Evolutionary conservation across 1,284 basidiomycete species (phyloP), one percentile per base, ranked within the genome.

Genomic region (Trichosporon sp.): DNA sequence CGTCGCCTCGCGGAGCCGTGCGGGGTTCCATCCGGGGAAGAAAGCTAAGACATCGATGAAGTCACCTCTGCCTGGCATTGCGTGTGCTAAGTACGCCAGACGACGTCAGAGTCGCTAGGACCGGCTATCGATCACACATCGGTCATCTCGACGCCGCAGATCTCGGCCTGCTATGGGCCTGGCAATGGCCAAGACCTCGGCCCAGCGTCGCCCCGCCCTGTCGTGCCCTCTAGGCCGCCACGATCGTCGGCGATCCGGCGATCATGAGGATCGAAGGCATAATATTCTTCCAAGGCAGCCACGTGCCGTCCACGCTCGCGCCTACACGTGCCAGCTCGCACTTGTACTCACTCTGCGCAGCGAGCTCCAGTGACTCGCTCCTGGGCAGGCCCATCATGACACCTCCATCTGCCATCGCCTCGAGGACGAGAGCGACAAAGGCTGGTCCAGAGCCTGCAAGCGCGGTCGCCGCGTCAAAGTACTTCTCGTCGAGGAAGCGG

Each of bases 321-420:
- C 54, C 4, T 16, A 23, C 40, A 44, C 40, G 40, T 44, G 40
- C n/a, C 40, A 37, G 23, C 23, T 19, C 27, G 52, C 23, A 27
- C 27, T 9, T 10, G 3, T 8, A 81, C 88, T 75, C 79, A 95
- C 94, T 95, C 81, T 99, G 96, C 58, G 95, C 89, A 54, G 96
- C 95, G 60, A 99, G 82, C 77, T 99, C 96, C 37, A 98, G 80
- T 4, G 96, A 95, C 79, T 98, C 95, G 0, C 88, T 86, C 66
- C 96, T 85, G 2, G 96, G 96, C 56, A 99, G 83, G 29, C 96
- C 96, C 96, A 99, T 99, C 96, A 99, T 99, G 49, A 99, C 96
- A 32, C 93, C 96, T 33, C 96, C 96, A 80, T 99, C 96, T 2
- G 93, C 90, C 94, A 99, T 97, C 0, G 96, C 95, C 80, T 99